phyloP scores from a whole-genome alignment of 177 flowering plant species.

The Vitis hybrid region DNA sequence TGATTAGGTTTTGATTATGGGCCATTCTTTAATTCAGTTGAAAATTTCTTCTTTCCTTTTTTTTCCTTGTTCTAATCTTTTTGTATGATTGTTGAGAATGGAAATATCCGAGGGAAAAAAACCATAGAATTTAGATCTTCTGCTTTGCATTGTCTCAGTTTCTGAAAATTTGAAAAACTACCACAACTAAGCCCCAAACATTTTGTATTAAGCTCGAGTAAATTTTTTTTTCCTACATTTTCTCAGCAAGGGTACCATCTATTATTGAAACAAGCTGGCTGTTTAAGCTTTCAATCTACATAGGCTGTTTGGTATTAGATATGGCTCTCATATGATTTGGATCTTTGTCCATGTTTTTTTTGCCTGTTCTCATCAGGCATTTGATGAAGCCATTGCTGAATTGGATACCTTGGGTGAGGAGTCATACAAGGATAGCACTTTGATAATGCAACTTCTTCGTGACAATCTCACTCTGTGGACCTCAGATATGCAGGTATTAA shows the following conservation, averaged over 20 bases:
- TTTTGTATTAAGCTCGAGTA: too few species aligned
- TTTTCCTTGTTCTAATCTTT: too few species aligned
- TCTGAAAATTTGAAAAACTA: too few species aligned
- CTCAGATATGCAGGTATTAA: slow-evolving; percentile 51
- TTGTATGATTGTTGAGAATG: too few species aligned
- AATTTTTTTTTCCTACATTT: too few species aligned
- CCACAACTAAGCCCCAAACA: too few species aligned
- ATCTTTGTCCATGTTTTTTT: neutral
- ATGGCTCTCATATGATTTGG: too few species aligned
- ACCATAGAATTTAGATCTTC: too few species aligned
- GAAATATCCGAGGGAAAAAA: too few species aligned
- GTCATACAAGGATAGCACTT: slow-evolving; percentile 56
- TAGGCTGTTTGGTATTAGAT: neutral
- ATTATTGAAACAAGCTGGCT: neutral
- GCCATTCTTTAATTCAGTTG: neutral
- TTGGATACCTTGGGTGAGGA: slow-evolving; percentile 56
- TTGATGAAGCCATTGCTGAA: slow-evolving; percentile 58
- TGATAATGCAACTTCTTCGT: slow-evolving; percentile 57
- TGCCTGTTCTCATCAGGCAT: slow-evolving; percentile 28
- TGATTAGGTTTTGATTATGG: neutral
- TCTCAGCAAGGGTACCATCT: neutral
- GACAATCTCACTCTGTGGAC: slow-evolving; percentile 62
- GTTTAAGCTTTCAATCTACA: neutral
- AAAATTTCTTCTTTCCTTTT: too few species aligned
- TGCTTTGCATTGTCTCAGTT: too few species aligned